These are phyloP conservation scores for Hymenoscyphus repandus DNA, from an alignment of 2,329 filamentous ascomycete species.

Conservation along the genomic window DNA sequence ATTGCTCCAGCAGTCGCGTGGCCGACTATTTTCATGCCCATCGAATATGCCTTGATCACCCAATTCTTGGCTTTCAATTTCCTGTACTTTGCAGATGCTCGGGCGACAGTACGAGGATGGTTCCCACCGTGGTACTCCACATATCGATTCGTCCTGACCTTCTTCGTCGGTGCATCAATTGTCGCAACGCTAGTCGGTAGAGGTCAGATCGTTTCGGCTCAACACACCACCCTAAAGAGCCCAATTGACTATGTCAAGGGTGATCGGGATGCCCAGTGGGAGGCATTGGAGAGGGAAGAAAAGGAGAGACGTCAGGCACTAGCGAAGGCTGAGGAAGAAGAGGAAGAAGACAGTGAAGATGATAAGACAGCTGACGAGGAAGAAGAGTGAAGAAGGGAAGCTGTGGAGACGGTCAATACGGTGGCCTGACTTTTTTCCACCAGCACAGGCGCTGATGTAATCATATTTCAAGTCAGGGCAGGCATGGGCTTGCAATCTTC, in stretches of 20 bases:
- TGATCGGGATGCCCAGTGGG: slow-evolving; percentile 27
- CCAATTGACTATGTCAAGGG: slow-evolving; percentile 27
- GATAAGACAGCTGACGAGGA: slow-evolving; percentile 8
- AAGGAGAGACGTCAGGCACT: slow-evolving; percentile 20
- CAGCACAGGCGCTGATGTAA: neutral
- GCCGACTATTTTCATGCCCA: slow-evolving; percentile 80
- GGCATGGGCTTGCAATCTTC: neutral
- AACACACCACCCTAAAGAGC: slow-evolving; percentile 26
- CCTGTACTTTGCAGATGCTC: slow-evolving; percentile 79
- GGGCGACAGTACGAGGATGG: slow-evolving; percentile 69
- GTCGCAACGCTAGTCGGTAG: slow-evolving; percentile 76
- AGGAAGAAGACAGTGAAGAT: slow-evolving; percentile 12
- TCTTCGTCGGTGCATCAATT: slow-evolving; percentile 79
- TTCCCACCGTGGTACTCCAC: slow-evolving; percentile 79
- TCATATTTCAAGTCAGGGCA: neutral
- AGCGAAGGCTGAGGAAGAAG: slow-evolving; percentile 9
- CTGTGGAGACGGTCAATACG: neutral
- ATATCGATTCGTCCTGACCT: slow-evolving; percentile 89
- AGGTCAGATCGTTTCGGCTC: slow-evolving; percentile 48
- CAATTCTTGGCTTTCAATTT: slow-evolving; percentile 83
- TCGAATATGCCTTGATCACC: slow-evolving; percentile 77
- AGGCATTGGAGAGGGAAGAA: slow-evolving; percentile 27
- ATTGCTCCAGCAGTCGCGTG: slow-evolving; percentile 76
- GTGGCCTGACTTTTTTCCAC: no score
- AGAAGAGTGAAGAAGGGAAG: slow-evolving; percentile 7